These are phyloP conservation scores for Coniochaeta sp. DNA, from an alignment of 2,329 filamentous ascomycete genomes.

Conservation along the genomic window DNA sequence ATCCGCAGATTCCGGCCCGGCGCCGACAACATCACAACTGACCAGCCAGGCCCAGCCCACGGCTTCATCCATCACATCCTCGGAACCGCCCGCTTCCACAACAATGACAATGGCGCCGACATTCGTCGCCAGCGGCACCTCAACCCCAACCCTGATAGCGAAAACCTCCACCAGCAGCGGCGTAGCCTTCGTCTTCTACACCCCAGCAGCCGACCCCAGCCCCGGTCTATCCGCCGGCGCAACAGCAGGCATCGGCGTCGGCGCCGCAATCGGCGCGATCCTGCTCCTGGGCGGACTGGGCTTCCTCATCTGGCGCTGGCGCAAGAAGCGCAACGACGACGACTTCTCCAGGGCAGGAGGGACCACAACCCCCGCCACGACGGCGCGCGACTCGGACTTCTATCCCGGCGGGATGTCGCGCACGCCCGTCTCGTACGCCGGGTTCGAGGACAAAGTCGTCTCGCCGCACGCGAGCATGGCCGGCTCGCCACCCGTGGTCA, in stretches of 20 bases:
- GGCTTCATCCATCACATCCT: not conserved
- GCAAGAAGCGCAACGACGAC: not conserved
- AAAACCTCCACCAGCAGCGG: not conserved
- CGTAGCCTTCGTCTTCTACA: not conserved
- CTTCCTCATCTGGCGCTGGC: slow-evolving; percentile 1
- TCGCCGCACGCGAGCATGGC: slow-evolving; percentile 2
- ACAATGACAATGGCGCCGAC: not conserved
- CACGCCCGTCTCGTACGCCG: not conserved
- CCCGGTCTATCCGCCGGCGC: not conserved
- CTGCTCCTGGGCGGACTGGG: not conserved
- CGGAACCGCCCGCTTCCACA: not conserved
- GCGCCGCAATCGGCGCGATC: not conserved
- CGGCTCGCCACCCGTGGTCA: not conserved
- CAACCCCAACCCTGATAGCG: not conserved
- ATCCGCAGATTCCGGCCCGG: not conserved
- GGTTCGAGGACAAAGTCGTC: not conserved
- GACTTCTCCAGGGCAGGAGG: not conserved
- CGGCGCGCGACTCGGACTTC: not conserved
- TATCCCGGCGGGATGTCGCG: not conserved
- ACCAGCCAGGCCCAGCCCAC: not conserved
- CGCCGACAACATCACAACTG: not conserved
- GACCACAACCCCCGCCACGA: not conserved
- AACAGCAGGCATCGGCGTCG: not conserved
- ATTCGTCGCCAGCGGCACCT: not conserved
- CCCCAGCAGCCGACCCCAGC: not conserved